Conservation (phyloP, 1,284 basidiomycete genomes). For the Apiotrichum porosum region DNA sequence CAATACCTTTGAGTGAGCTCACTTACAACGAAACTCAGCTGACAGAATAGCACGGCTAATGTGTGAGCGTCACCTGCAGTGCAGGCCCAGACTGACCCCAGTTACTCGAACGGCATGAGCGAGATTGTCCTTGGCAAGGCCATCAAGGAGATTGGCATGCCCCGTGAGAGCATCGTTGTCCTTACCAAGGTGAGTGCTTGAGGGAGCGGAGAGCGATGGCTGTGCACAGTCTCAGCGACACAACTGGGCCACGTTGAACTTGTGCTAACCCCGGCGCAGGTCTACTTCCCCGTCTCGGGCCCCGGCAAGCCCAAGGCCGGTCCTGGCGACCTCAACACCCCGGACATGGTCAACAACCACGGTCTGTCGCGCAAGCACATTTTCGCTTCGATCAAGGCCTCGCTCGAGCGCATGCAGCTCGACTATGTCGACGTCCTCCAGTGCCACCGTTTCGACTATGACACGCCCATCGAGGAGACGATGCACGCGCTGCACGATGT, state of each 20-base stretch:
- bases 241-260: no score
- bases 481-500: constrained; percentile 69
- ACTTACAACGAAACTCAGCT: constrained; percentile 1
- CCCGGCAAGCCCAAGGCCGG: not conserved
- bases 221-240: no score
- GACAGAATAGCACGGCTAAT: not conserved
- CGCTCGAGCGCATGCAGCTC: constrained; percentile 60
- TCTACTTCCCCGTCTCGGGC: constrained; percentile 13
- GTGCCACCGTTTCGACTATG: constrained; percentile 59
- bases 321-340: not conserved
- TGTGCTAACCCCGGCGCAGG: constrained; percentile 7
- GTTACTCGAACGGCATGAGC: constrained; percentile 55
- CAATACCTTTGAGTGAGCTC: constrained; percentile 44
- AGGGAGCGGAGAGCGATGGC: not conserved
- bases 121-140: constrained; percentile 71
- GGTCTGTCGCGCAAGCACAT: constrained; percentile 56
- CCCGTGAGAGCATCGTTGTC: constrained; percentile 70
- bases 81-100: not conserved
- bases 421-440: constrained; percentile 63
- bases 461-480: constrained; percentile 59
- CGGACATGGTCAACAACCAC: constrained; percentile 49
- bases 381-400: constrained; percentile 63
- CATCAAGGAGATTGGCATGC: constrained; percentile 65
- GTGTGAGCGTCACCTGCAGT: not conserved
- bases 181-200: constrained; percentile 60